Evolutionary conservation across 176 grass and related monocot species (phyloP).

Genomic region (Tillandsia leiboldiana): DNA sequence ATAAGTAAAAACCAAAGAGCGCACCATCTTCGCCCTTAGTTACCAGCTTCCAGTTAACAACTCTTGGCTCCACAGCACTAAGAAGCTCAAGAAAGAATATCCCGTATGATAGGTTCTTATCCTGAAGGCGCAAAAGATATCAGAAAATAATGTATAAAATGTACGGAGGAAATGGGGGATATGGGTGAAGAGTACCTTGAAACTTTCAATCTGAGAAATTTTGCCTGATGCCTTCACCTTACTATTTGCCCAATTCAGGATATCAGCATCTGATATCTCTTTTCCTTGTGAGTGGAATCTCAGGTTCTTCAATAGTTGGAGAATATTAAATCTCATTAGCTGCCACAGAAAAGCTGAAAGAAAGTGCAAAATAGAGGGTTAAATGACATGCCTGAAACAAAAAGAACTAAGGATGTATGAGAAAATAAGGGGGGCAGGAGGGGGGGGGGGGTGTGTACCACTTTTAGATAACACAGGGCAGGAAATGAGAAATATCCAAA

Average conservation of each 20-base stretch:
- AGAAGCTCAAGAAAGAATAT: constrained; percentile 94
- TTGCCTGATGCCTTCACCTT: constrained; percentile 88
- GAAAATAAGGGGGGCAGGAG: not conserved
- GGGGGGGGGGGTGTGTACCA: not conserved
- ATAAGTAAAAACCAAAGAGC: constrained; percentile 3
- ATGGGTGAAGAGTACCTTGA: constrained; percentile 50
- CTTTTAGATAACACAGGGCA: not conserved
- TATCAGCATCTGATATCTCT: constrained; percentile 79
- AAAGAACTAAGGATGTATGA: not conserved
- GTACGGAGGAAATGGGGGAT: not conserved
- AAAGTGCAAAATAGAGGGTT: not conserved
- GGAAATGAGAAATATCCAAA: not conserved
- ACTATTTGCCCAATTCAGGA: constrained; percentile 80
- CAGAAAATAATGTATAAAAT: constrained; percentile 3
- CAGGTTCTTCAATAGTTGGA: constrained; percentile 86
- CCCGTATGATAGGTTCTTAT: constrained; percentile 79
- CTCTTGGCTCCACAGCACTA: constrained; percentile 74
- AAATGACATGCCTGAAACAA: not conserved
- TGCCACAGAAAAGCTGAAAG: constrained; percentile 82
- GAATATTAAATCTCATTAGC: constrained; percentile 94
- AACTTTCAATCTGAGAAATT: constrained; percentile 73
- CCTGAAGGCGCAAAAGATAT: constrained; percentile 36
- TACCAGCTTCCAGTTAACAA: constrained; percentile 90
- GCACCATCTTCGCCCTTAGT: constrained; percentile 80
- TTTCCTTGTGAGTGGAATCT: constrained; percentile 84